phyloP scores from a whole-genome alignment of 1,139 yeast genomes.

The Barnettozyma hawaiiensis region DNA sequence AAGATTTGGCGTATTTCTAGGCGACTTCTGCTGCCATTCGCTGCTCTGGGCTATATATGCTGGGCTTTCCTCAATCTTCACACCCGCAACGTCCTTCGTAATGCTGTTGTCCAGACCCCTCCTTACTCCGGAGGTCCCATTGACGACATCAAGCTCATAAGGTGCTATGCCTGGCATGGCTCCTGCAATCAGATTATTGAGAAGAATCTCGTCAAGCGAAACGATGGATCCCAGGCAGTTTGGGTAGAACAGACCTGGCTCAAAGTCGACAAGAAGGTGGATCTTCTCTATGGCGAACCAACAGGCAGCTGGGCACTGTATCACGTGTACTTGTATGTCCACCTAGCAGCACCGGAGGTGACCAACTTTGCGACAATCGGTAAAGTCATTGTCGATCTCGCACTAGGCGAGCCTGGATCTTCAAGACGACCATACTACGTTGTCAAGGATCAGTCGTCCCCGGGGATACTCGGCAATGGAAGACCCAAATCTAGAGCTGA shows the following conservation, averaged over 20 bases:
- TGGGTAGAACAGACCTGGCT: constrained; percentile 15
- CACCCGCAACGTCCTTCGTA: constrained; percentile 18
- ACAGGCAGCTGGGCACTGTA: constrained; percentile 11
- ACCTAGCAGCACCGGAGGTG: constrained; percentile 6
- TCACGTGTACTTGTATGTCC: constrained; percentile 22
- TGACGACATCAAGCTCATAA: constrained; percentile 20
- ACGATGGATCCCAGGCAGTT: constrained; percentile 2
- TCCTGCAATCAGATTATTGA: constrained; percentile 22
- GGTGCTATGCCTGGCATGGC: constrained; percentile 23
- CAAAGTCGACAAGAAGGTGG: constrained; percentile 15
- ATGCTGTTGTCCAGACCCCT: constrained; percentile 10
- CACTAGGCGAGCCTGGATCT: constrained; percentile 17
- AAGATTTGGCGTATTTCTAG: constrained; percentile 10
- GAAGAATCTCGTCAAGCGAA: not conserved
- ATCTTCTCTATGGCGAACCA: constrained; percentile 16
- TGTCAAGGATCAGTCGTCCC: constrained; percentile 13
- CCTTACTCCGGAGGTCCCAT: constrained; percentile 21
- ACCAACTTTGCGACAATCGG: constrained; percentile 13
- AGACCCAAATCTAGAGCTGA: constrained; percentile 22
- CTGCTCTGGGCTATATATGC: constrained; percentile 10
- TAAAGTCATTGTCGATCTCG: constrained; percentile 20
- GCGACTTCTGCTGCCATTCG: constrained; percentile 16
- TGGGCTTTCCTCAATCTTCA: constrained; percentile 18
- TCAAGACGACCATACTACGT: constrained; percentile 22
- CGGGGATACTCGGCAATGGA: constrained; percentile 11